A percentile compares a stretch with the other conserved stretches of the same genome.
Evolutionary conservation across 2,329 filamentous ascomycete species (phyloP).

Genomic region (Talaromyces verruculosus): DNA sequence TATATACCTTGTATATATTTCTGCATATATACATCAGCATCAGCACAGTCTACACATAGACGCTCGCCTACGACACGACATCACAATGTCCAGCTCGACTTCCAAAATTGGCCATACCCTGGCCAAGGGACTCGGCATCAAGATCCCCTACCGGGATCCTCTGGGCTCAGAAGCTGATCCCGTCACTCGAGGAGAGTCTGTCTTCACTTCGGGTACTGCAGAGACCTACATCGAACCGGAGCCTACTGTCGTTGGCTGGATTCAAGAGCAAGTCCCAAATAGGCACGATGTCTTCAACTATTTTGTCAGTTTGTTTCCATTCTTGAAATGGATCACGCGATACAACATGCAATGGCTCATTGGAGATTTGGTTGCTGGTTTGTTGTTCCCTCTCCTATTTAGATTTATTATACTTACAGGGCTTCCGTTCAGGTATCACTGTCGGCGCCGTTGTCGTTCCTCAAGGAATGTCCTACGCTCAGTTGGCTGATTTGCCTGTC

Average conservation of each 20-base stretch:
- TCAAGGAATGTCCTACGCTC: slow-evolving; percentile 93
- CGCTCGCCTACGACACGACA: neutral
- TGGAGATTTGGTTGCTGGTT: slow-evolving; percentile 86
- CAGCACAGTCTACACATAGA: neutral
- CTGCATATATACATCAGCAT: neutral
- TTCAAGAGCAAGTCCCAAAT: slow-evolving; percentile 64
- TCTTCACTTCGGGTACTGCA: slow-evolving; percentile 69
- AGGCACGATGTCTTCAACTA: slow-evolving; percentile 60
- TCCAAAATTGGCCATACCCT: slow-evolving; percentile 68
- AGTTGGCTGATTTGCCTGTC: slow-evolving; percentile 73
- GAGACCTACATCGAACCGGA: slow-evolving; percentile 82
- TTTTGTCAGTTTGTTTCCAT: slow-evolving; percentile 74
- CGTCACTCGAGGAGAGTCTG: slow-evolving; percentile 74
- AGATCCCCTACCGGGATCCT: slow-evolving; percentile 66
- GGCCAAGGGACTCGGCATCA: slow-evolving; percentile 80
- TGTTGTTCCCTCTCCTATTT: slow-evolving; percentile 30
- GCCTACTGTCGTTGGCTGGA: slow-evolving; percentile 72
- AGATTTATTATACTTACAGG: neutral
- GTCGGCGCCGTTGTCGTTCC: slow-evolving; percentile 84
- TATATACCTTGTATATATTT: neutral
- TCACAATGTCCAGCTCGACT: slow-evolving; percentile 36
- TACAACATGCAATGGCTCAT: slow-evolving; percentile 89
- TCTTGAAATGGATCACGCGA: slow-evolving; percentile 78
- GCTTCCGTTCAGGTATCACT: slow-evolving; percentile 56
- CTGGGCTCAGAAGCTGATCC: slow-evolving; percentile 56